Percentiles rank a stretch among this genome's conserved stretches.
Evolutionary conservation across 2,329 filamentous ascomycete genomes (phyloP).

Genomic region (Colletotrichum musae): DNA sequence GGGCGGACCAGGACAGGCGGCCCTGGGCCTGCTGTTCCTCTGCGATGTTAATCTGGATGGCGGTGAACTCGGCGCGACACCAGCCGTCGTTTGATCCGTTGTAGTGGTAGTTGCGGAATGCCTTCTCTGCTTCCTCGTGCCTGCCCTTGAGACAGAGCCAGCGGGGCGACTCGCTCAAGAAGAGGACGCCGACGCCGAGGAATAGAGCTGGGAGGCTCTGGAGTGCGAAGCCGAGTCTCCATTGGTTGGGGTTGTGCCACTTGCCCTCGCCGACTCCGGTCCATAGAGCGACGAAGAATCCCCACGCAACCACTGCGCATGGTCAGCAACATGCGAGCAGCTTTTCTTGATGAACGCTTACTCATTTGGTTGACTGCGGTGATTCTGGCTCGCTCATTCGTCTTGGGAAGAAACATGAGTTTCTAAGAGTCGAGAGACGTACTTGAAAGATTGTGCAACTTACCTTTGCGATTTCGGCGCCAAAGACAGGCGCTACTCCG

Average conservation of each 20-base stretch:
- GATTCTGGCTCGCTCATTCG: slow-evolving; percentile 55
- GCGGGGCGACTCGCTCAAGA: slow-evolving; percentile 53
- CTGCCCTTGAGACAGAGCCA: slow-evolving; percentile 55
- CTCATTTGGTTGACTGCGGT: slow-evolving; percentile 59
- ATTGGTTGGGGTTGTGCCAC: slow-evolving; percentile 56
- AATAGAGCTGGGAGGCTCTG: slow-evolving; percentile 52
- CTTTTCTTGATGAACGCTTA: slow-evolving; percentile 39
- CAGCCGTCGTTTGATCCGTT: slow-evolving; percentile 54
- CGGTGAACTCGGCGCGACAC: slow-evolving; percentile 52
- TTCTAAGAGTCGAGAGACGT: neutral
- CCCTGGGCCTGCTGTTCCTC: slow-evolving; percentile 50
- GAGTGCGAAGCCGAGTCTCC: slow-evolving; percentile 56
- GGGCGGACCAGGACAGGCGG: slow-evolving; percentile 50
- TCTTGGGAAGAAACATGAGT: slow-evolving; percentile 41
- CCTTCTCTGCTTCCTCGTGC: slow-evolving; percentile 52
- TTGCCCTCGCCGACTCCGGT: slow-evolving; percentile 56
- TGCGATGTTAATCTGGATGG: slow-evolving; percentile 54
- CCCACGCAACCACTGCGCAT: slow-evolving; percentile 56
- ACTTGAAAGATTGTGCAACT: neutral
- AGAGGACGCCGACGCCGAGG: slow-evolving; percentile 52
- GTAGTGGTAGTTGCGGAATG: slow-evolving; percentile 53
- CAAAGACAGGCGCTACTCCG: slow-evolving; percentile 57
- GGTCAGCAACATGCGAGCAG: neutral
- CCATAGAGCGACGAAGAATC: slow-evolving; percentile 57
- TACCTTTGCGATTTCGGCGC: slow-evolving; percentile 58